phyloP scores from a whole-genome alignment of 2,329 filamentous ascomycete species.

The Penicillium glabrum region DNA sequence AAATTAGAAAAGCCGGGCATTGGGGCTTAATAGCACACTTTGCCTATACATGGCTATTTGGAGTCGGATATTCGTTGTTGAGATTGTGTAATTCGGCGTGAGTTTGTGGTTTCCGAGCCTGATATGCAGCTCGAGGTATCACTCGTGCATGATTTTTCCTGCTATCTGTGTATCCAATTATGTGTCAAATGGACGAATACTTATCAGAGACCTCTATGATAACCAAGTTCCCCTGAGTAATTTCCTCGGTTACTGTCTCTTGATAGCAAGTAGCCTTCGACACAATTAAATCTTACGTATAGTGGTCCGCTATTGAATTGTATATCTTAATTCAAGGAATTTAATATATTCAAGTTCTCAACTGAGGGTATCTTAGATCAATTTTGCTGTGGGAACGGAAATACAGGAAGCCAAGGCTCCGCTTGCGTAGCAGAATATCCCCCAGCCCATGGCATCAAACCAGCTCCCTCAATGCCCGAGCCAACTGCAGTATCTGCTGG shows the following conservation, averaged over 20 bases:
- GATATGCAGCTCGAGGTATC: not conserved
- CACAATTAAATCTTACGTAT: too few relatives aligned
- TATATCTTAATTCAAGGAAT: not conserved
- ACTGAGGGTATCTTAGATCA: not conserved
- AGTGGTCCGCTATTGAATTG: too few relatives aligned
- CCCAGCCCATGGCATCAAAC: conserved; percentile 22
- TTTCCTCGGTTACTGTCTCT: not conserved
- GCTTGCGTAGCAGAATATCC: conserved; percentile 15
- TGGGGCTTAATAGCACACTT: not conserved
- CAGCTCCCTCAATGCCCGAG: conserved; percentile 20
- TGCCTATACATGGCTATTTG: not conserved
- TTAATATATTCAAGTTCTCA: not conserved
- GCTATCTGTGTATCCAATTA: not conserved
- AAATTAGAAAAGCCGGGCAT: not conserved
- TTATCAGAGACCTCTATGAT: not conserved
- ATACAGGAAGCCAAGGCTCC: conserved; percentile 21
- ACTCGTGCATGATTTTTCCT: not conserved
- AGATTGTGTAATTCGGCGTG: not conserved
- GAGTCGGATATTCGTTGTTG: not conserved
- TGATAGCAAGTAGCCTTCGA: not conserved
- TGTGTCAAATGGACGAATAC: not conserved
- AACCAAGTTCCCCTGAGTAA: not conserved
- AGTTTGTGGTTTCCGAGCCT: not conserved
- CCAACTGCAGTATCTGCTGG: conserved; percentile 23
- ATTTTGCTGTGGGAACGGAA: conserved; percentile 20